Percentiles rank a stretch among this genome's conserved stretches.
These are phyloP conservation scores for Boletus tomentosulus DNA, from an alignment of 768 basidiomycete species.

Conservation along the genomic window DNA sequence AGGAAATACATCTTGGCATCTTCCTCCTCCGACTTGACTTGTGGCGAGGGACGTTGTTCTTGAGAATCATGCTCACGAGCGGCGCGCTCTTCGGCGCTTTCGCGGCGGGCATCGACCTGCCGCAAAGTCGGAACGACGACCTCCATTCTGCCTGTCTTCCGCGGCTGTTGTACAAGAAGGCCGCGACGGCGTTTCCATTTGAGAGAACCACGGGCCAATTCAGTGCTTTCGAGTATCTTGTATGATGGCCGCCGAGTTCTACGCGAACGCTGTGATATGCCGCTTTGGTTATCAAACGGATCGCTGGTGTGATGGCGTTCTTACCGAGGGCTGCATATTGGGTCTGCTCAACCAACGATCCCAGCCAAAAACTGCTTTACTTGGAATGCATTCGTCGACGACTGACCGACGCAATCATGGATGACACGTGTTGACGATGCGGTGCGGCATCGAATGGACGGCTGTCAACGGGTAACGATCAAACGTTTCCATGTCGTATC, in stretches of 20 bases:
- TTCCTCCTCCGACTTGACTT: conserved; percentile 6
- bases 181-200: conserved; percentile 3
- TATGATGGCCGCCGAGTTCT: conserved; percentile 6
- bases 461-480: no score
- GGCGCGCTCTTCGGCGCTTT: neutral
- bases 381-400: neutral
- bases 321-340: neutral
- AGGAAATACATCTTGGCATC: conserved; percentile 3
- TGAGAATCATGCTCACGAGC: conserved; percentile 2
- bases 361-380: neutral
- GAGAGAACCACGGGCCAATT: neutral
- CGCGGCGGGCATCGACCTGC: neutral
- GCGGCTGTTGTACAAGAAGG: conserved; percentile 4
- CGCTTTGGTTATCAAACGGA: neutral
- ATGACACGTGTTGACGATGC: neutral
- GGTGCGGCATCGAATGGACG: neutral
- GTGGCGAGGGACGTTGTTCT: neutral
- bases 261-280: neutral
- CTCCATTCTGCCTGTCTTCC: conserved; percentile 4
- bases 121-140: conserved; percentile 8
- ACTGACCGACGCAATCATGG: neutral
- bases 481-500: no score
- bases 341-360: no score
- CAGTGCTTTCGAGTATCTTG: neutral
- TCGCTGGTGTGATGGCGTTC: neutral